Conservation (phyloP, 192 early-diverging fungal genomes). For the Spizellomyces punctatus region DNA sequence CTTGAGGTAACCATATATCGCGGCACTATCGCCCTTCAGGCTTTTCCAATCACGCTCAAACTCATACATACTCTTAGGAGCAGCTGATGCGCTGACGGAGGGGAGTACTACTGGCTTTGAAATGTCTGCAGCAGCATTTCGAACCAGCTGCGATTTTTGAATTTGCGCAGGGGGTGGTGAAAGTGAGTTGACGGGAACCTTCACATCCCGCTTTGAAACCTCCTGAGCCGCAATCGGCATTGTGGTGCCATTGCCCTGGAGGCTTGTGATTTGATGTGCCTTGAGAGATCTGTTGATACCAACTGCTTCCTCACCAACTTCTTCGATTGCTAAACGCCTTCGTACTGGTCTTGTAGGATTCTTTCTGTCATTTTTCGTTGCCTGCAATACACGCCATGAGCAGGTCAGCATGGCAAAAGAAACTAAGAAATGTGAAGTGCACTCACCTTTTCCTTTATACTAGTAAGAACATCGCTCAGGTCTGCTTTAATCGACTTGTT, state of each 20-base stretch:
- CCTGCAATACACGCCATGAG: neutral
- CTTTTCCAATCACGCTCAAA: conserved; percentile 76
- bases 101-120: too few species aligned
- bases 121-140: too few species aligned
- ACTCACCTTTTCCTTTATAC: neutral
- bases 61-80: conserved; percentile 64
- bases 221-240: too few species aligned
- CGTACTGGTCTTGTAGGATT: conserved; percentile 28
- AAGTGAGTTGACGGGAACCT: too few species aligned
- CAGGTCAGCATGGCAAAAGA: too few species aligned
- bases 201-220: too few species aligned
- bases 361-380: neutral
- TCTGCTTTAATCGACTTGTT: conserved; percentile 70
- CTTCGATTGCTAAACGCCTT: conserved; percentile 58
- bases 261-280: too few species aligned
- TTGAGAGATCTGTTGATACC: neutral
- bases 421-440: neutral
- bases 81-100: neutral
- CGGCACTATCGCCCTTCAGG: conserved; percentile 47
- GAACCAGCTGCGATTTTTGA: too few species aligned
- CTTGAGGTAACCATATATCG: conserved; percentile 64
- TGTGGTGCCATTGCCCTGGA: too few species aligned
- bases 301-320: conserved; percentile 47
- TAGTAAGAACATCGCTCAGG: conserved; percentile 43
- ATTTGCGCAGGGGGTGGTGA: too few species aligned